Percentiles rank a stretch among this genome's conserved stretches.
Evolutionary conservation across 1,139 yeast species (phyloP).

Genomic region (Yamadazyma trypodendri): DNA sequence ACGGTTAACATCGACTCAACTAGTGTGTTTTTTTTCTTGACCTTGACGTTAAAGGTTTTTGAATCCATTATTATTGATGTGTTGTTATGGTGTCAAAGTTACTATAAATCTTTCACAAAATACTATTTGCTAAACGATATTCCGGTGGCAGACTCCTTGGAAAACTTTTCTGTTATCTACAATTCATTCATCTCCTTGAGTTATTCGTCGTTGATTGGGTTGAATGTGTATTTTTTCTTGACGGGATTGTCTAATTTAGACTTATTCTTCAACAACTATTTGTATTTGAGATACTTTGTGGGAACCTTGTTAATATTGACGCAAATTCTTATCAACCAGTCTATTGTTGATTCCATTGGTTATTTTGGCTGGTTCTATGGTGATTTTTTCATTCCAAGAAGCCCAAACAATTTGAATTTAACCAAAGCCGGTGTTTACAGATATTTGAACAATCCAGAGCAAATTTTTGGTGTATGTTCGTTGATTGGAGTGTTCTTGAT

Average conservation of each 20-base stretch:
- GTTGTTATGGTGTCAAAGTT: conserved; percentile 61
- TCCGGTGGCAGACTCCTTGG: conserved; percentile 66
- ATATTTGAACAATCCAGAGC: conserved; percentile 82
- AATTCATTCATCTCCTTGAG: conserved; percentile 51
- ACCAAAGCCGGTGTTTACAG: conserved; percentile 85
- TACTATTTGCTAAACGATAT: conserved; percentile 66
- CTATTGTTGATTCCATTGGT: conserved; percentile 73
- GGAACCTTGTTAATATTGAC: conserved; percentile 56
- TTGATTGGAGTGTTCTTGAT: conserved; percentile 76
- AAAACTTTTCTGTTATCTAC: conserved; percentile 75
- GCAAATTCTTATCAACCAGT: conserved; percentile 71
- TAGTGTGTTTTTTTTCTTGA: conserved; percentile 34
- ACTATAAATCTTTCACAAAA: conserved; percentile 63
- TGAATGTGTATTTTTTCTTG: conserved; percentile 33
- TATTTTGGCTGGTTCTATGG: conserved; percentile 92
- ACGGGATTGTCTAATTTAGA: conserved; percentile 18
- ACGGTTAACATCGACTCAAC: conserved; percentile 6
- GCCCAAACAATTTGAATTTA: conserved; percentile 37
- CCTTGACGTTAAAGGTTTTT: conserved; percentile 50
- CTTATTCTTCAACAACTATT: conserved; percentile 35
- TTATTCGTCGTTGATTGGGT: conserved; percentile 45
- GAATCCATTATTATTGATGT: conserved; percentile 55
- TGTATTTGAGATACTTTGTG: conserved; percentile 57
- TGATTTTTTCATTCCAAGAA: conserved; percentile 69
- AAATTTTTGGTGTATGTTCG: conserved; percentile 78